Conservation (phyloP, 2,329 filamentous ascomycete genomes). For the Pseudocercospora fuligena region DNA sequence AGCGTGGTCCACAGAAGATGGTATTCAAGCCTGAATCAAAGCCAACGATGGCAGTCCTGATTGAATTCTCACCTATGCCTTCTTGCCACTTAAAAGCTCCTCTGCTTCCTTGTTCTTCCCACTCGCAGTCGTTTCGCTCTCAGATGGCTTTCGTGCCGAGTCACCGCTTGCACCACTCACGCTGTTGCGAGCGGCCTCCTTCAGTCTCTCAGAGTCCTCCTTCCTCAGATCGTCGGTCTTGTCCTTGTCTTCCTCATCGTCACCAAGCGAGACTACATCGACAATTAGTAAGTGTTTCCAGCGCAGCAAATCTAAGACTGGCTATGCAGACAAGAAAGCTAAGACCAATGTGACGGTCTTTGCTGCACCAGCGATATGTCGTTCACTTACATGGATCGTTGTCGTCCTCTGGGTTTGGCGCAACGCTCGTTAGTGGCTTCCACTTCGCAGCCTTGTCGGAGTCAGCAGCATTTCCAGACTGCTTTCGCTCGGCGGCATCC, state of each 20-base stretch:
- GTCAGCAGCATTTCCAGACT: slow-evolving; percentile 22
- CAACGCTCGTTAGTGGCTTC: slow-evolving; percentile 87
- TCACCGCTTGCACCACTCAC: slow-evolving; percentile 51
- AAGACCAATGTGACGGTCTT: background rate
- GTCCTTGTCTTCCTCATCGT: slow-evolving; percentile 71
- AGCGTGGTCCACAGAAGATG: background rate
- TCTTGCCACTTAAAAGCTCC: slow-evolving; percentile 45
- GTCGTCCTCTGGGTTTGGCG: slow-evolving; percentile 82
- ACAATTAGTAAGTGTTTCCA: background rate
- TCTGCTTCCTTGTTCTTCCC: slow-evolving; percentile 53
- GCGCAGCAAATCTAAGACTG: no score
- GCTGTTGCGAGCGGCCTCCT: slow-evolving; percentile 57
- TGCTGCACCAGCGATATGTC: background rate
- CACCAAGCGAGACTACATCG: slow-evolving; percentile 83
- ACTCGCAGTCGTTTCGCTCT: slow-evolving; percentile 48
- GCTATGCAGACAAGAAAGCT: background rate
- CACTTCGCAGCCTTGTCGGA: slow-evolving; percentile 84
- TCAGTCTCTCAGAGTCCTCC: slow-evolving; percentile 58
- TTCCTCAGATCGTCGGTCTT: slow-evolving; percentile 68
- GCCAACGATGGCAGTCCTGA: background rate
- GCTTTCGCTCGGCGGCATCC: slow-evolving; percentile 67
- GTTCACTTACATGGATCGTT: slow-evolving; percentile 74
- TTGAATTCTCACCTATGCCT: slow-evolving; percentile 11
- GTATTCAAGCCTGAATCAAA: background rate
- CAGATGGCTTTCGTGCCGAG: slow-evolving; percentile 32